Evolutionary conservation across 176 grass and related monocot genomes (phyloP).

Genomic region (Calamus simplicifolius): DNA sequence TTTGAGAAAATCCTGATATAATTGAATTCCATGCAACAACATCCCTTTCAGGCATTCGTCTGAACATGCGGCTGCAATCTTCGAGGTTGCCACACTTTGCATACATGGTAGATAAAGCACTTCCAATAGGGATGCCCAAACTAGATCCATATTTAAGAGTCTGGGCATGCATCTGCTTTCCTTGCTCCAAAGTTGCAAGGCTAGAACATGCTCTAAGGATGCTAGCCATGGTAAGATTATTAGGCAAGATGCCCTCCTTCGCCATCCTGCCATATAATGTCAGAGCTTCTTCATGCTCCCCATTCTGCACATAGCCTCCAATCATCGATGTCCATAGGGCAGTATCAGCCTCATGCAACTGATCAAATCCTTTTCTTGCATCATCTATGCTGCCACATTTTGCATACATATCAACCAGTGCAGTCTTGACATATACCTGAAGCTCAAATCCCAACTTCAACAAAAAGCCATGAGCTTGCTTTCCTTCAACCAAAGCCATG

Average conservation of each 20-base stretch:
- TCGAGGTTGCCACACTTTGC: slow-evolving; percentile 57
- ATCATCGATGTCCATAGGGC: slow-evolving; percentile 69
- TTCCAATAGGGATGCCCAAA: slow-evolving; percentile 50
- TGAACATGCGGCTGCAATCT: slow-evolving; percentile 49
- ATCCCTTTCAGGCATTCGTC: slow-evolving; percentile 54
- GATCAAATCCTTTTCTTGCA: slow-evolving; percentile 55
- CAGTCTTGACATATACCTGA: slow-evolving; percentile 69
- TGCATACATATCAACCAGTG: slow-evolving; percentile 64
- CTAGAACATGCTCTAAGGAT: slow-evolving; percentile 49
- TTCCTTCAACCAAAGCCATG: slow-evolving; percentile 35
- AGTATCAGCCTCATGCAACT: slow-evolving; percentile 36
- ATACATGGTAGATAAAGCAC: slow-evolving; percentile 72
- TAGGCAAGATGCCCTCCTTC: slow-evolving; percentile 52
- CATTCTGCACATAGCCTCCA: slow-evolving; percentile 63
- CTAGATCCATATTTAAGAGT: slow-evolving; percentile 48
- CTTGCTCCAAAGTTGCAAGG: slow-evolving; percentile 55
- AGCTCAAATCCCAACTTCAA: slow-evolving; percentile 54
- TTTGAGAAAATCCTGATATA: slow-evolving; percentile 75
- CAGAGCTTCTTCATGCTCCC: slow-evolving; percentile 58
- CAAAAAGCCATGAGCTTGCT: slow-evolving; percentile 51
- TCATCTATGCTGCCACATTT: slow-evolving; percentile 54
- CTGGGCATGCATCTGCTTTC: slow-evolving; percentile 56
- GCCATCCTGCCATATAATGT: slow-evolving; percentile 48
- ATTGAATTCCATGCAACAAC: slow-evolving; percentile 74
- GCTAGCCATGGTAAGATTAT: slow-evolving; percentile 44